phyloP scores from a whole-genome alignment of 2,329 filamentous ascomycete genomes.

The Thielaviopsis populi region DNA sequence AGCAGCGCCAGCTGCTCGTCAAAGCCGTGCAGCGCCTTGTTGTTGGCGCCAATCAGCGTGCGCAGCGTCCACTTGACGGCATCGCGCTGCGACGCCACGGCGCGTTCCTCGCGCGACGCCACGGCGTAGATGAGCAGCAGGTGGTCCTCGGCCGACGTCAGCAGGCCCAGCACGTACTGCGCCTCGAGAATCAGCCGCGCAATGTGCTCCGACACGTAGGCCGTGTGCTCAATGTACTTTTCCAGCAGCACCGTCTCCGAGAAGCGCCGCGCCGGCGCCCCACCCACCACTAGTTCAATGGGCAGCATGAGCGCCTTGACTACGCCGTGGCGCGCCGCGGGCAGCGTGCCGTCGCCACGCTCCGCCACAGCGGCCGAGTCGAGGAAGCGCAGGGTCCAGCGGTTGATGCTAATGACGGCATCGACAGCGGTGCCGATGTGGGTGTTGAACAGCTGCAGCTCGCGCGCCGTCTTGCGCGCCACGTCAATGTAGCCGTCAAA shows the following conservation, averaged over 20 bases:
- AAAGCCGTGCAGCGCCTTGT: conserved; percentile 42
- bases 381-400: conserved; percentile 57
- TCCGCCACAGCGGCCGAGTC: conserved; percentile 34
- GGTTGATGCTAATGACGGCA: conserved; percentile 57
- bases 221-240: conserved; percentile 60
- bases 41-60: conserved; percentile 60
- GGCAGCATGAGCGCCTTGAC: conserved; percentile 13
- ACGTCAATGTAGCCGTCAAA: conserved; percentile 63
- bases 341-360: conserved; percentile 27
- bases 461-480: conserved; percentile 46
- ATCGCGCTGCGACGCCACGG: conserved; percentile 42
- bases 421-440: conserved; percentile 62
- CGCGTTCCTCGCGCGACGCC: conserved; percentile 46
- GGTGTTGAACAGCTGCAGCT: conserved; percentile 61
- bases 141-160: conserved; percentile 53
- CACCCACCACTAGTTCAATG: conserved; percentile 11
- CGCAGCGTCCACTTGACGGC: conserved; percentile 56
- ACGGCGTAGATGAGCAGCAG: conserved; percentile 56
- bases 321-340: conserved; percentile 1
- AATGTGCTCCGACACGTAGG: conserved; percentile 55
- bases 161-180: conserved; percentile 47
- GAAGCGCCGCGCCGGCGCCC: conserved; percentile 24
- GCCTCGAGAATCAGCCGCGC: conserved; percentile 52
- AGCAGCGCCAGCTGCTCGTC: conserved; percentile 50
- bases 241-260: conserved; percentile 48